Evolutionary conservation across 1,284 basidiomycete species (phyloP), one percentile per base, ranked within the genome.

Genomic region (Leccinum pachyderme): DNA sequence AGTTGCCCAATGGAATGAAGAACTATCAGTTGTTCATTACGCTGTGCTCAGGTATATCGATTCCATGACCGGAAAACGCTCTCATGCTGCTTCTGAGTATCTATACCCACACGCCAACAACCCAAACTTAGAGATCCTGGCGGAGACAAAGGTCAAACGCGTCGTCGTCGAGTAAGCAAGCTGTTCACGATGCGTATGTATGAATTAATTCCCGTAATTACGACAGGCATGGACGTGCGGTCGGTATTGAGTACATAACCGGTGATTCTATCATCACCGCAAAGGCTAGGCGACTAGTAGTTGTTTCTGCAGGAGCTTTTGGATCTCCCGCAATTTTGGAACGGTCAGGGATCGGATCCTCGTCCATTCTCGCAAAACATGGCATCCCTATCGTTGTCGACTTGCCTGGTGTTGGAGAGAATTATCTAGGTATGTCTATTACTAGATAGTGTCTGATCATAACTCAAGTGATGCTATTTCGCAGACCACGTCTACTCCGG

Each of bases 351-450:
- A 76, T 82, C 33, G 81, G 80, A 13, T 65, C 70, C 3, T 58
- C 65, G n/a, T 64, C 67, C 0, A 58, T 81, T 11, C 66, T 85
- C 8, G 59, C 73, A 45, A 69, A 73, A 49, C 61, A 72, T 31
- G 75, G 73, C 7, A 69, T 86, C 24, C 45, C 63, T 15, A 64
- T 70, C 29, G 28, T 76, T 1, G 59, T 81, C 5, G 75, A 83
- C 44, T 69, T 85, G 8, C 78, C 78, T 5, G 82, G 81, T 2
- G 83, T 86, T 0, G 83, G 84, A 4, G 77, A 81, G 57, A 72
- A 77, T 35, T 80, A 79, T 59, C 46, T 18, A 4, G 57, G 57
- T 54, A 9, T 4, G 12, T 15, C 15, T 7, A 15, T 12, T 5
- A 15, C 8, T 3, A 3, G 6, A 12, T 15, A 7, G 13, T 5